Conservation (phyloP, 2,329 filamentous ascomycete species). For the Nothomitra cinnamomea region DNA sequence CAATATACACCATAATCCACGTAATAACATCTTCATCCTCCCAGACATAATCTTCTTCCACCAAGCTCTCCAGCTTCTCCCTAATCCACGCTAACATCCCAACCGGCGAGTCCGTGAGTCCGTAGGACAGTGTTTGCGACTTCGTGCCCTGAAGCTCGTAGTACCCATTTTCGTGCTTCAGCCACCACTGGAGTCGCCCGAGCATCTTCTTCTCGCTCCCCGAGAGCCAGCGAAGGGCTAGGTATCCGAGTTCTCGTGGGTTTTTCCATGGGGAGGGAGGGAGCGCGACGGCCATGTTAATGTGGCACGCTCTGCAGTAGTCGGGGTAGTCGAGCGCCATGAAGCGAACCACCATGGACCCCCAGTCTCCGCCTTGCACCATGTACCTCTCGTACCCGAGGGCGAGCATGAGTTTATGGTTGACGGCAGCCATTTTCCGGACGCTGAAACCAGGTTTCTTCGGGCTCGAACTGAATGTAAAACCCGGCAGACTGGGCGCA, state of each 20-base stretch:
- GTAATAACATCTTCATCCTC: neutral
- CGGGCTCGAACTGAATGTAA: conserved; percentile 24
- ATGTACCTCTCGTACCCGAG: conserved; percentile 23
- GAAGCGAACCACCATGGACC: conserved; percentile 44
- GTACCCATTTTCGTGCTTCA: conserved; percentile 9
- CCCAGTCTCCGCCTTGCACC: conserved; percentile 46
- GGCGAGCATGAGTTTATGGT: conserved; percentile 24
- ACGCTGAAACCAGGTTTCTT: conserved; percentile 18
- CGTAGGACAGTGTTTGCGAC: conserved; percentile 14
- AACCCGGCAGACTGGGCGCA: conserved; percentile 28
- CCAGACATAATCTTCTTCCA: conserved; percentile 8
- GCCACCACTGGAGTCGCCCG: conserved; percentile 10
- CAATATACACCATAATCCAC: neutral
- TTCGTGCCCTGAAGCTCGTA: conserved; percentile 14
- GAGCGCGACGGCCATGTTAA: conserved; percentile 36
- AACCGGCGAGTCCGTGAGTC: conserved; percentile 19
- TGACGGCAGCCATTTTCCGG: conserved; percentile 17
- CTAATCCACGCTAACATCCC: conserved; percentile 18
- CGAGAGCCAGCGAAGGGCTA: conserved; percentile 9
- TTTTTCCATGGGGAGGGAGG: neutral
- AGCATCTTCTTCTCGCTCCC: conserved; percentile 9
- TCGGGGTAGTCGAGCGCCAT: conserved; percentile 43
- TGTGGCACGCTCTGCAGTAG: conserved; percentile 40
- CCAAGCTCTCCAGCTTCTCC: conserved; percentile 14
- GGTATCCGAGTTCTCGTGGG: conserved; percentile 4